Evolutionary conservation across 257 asterid species (phyloP), one percentile per base, ranked within the genome.

Genomic region (Nicotiana tabacum): DNA sequence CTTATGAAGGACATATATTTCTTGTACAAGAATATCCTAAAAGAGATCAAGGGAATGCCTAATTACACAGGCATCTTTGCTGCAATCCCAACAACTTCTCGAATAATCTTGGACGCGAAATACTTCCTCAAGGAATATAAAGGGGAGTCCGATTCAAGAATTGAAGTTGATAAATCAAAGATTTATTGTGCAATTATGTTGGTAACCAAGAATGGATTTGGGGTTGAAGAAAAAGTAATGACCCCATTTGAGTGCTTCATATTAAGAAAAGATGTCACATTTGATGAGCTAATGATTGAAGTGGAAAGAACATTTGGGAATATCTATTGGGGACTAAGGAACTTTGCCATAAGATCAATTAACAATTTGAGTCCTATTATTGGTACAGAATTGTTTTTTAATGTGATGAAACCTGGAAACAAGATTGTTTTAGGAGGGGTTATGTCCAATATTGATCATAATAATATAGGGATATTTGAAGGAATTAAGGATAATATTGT

Each of bases 31-130:
- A 77, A 85, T 80, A 81, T 93, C 24, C 77, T 92, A 8, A 82
- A 70, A 58, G 90, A 91, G 33, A 89, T 89, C 15, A 85, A 83
- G 33, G 66, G 77, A 24, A 51, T 46, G 18, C 53, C 80, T 1
- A 83, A 72, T 6, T 27, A 51, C 5, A 65, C 37, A 4, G 90
- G 87, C 9, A 84, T 80, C 0, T 24, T 89, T 10, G 85, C 88
- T 29, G 82, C 89, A 15, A 87, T 92, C 16, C 84, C 87, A 0
- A 21, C 90, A 67, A 95, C 98, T 35, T 89, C 98, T 13, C 89
- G 97, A 84, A 88, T 93, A 46, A 92, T 96, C 56, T 89, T 96
- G 33, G 98, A 94, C 87, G 81, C 94, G 2, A 93, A 94, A 78
- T 86, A 88, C 82, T 82, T 93, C 15, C 81, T 88, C 57, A 96